Conservation (phyloP, 2,329 filamentous ascomycete genomes). For the Botrytis pseudocinerea region DNA sequence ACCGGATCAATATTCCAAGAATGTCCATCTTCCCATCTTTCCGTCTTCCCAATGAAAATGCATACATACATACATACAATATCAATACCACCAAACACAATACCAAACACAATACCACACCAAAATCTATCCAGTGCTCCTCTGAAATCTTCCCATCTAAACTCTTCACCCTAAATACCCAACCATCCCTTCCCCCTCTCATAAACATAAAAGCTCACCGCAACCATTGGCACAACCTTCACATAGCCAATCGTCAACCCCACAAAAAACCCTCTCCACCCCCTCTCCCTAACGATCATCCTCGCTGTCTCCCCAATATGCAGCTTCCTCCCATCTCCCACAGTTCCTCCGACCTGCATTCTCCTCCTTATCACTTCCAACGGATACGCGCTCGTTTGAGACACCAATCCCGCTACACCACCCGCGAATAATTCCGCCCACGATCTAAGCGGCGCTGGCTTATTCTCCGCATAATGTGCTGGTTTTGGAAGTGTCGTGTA, state of each 20-base stretch:
- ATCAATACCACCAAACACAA: not conserved
- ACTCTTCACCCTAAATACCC: conserved; percentile 56
- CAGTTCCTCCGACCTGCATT: conserved; percentile 95
- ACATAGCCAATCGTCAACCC: conserved; percentile 92
- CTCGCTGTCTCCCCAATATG: conserved; percentile 75
- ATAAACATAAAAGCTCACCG: conserved; percentile 67
- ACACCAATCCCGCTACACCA: conserved; percentile 82
- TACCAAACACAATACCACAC: not conserved
- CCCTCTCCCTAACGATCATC: conserved; percentile 74
- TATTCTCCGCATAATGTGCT: conserved; percentile 53
- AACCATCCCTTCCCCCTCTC: conserved; percentile 63
- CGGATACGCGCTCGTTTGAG: conserved; percentile 90
- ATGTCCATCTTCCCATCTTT: not conserved
- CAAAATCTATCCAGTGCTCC: not conserved
- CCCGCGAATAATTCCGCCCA: conserved; percentile 87
- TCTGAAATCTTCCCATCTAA: too few relatives aligned
- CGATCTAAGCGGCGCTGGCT: conserved; percentile 72
- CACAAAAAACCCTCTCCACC: conserved; percentile 82
- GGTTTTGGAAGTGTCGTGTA: conserved; percentile 74
- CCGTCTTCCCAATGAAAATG: not conserved
- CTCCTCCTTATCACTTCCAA: conserved; percentile 87
- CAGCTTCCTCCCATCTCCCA: conserved; percentile 82
- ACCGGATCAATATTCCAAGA: not conserved
- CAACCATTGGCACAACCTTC: conserved; percentile 89
- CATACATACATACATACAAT: conserved; percentile 10